Conservation (phyloP, 1,284 basidiomycete species). For the Sporisorium reilianum region DNA sequence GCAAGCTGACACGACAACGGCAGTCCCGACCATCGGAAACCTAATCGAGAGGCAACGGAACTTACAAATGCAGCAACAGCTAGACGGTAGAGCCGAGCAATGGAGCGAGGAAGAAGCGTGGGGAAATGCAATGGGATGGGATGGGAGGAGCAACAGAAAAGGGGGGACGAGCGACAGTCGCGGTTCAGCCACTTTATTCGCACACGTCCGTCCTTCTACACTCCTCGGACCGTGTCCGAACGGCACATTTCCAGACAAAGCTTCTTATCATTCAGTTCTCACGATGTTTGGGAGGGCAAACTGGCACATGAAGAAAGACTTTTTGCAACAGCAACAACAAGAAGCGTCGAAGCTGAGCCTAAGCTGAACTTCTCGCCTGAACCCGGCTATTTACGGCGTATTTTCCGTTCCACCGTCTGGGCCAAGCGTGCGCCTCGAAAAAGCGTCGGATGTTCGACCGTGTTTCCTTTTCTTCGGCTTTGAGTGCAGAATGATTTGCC, state of each 20-base stretch:
- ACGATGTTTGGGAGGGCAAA: not conserved
- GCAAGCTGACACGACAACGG: conserved; percentile 1
- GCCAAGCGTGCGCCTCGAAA: not conserved
- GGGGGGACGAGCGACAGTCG: not conserved
- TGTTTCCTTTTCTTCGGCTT: not conserved
- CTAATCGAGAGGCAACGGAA: not conserved
- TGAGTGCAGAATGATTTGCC: not conserved
- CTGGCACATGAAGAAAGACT: not conserved
- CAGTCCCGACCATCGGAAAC: not conserved
- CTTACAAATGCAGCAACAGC: not conserved
- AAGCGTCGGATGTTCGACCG: conserved; percentile 8
- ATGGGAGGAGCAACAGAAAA: not conserved
- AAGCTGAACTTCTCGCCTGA: no score
- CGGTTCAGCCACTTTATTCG: conserved; percentile 30
- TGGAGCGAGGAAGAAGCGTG: not conserved
- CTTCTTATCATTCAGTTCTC: not conserved
- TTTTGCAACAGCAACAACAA: no score
- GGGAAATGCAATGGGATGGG: not conserved
- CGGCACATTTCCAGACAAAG: conserved; percentile 15
- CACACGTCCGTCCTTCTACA: not conserved
- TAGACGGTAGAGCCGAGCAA: not conserved
- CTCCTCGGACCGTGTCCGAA: conserved; percentile 25
- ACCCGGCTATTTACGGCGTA: conserved; percentile 34
- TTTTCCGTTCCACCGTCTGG: not conserved
- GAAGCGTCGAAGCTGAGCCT: no score